A percentile compares a stretch with the other conserved stretches of the same genome.
phyloP scores from a whole-genome alignment of 1,284 basidiomycete species.

The Ceratobasidium sp. region DNA sequence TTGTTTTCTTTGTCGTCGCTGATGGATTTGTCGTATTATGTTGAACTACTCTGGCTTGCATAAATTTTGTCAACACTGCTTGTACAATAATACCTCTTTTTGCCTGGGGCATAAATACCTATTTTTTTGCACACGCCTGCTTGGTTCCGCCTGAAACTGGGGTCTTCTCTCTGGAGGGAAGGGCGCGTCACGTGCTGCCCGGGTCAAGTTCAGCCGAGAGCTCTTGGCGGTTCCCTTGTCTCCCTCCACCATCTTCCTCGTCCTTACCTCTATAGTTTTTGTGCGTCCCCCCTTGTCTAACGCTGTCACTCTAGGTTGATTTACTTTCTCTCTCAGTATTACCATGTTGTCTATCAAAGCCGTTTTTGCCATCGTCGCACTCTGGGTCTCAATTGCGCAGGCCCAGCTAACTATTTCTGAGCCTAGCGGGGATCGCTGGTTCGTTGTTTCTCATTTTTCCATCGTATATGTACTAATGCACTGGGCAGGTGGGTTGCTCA shows the following conservation, averaged over 20 bases:
- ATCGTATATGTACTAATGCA: not conserved
- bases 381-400: constrained; percentile 20
- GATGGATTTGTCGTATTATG: constrained; percentile 44
- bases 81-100: constrained; percentile 44
- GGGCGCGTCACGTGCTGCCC: constrained; percentile 1
- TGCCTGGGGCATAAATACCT: constrained; percentile 45
- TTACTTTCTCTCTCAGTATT: not conserved
- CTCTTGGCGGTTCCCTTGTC: not conserved
- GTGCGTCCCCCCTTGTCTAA: constrained; percentile 5
- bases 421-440: constrained; percentile 39
- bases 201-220: not conserved
- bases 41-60: constrained; percentile 45
- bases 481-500: constrained; percentile 41
- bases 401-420: constrained; percentile 41
- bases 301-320: not conserved
- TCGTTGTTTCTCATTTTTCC: not conserved
- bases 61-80: constrained; percentile 38
- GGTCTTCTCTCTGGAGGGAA: not conserved
- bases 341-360: constrained; percentile 24
- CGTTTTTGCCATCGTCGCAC: constrained; percentile 2
- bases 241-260: not conserved
- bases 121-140: constrained; percentile 6
- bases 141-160: not conserved
- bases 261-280: not conserved
- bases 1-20: constrained; percentile 32